Evolutionary conservation across 768 basidiomycete species (phyloP).

Genomic region (Boletus coccyginus): DNA sequence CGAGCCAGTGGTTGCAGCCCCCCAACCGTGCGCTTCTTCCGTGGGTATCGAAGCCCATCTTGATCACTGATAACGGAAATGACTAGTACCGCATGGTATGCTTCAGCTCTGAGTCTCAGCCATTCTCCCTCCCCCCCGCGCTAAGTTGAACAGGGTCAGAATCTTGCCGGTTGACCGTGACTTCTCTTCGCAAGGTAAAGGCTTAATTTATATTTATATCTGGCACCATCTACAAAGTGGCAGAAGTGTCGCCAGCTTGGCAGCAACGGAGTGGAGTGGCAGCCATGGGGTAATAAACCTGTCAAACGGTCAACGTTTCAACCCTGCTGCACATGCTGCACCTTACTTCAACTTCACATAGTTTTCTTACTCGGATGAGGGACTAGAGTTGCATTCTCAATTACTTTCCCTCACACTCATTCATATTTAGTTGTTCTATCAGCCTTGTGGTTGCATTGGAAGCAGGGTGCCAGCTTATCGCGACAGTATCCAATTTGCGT

Average conservation of each 20-base stretch:
- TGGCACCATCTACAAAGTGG: not conserved
- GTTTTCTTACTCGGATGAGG: not conserved
- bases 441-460: not conserved
- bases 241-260: not conserved
- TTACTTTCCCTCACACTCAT: conserved; percentile 2
- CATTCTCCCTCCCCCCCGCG: not conserved
- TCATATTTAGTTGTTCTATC: not conserved
- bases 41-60: not conserved
- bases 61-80: conserved; percentile 28
- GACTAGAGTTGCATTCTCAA: not conserved
- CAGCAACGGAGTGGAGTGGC: not conserved
- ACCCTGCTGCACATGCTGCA: not conserved
- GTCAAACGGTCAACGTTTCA: not conserved
- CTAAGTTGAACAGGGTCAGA: not conserved
- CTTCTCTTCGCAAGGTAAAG: not conserved
- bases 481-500: not conserved
- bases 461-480: not conserved
- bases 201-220: not conserved
- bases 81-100: conserved; percentile 12
- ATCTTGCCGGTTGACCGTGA: not conserved
- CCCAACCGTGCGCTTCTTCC: not conserved
- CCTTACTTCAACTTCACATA: not conserved
- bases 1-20: not conserved
- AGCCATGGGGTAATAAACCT: not conserved
- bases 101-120: not conserved